Conservation (phyloP, 352 stramenopile species). For the Thalassiosira hispida region DNA sequence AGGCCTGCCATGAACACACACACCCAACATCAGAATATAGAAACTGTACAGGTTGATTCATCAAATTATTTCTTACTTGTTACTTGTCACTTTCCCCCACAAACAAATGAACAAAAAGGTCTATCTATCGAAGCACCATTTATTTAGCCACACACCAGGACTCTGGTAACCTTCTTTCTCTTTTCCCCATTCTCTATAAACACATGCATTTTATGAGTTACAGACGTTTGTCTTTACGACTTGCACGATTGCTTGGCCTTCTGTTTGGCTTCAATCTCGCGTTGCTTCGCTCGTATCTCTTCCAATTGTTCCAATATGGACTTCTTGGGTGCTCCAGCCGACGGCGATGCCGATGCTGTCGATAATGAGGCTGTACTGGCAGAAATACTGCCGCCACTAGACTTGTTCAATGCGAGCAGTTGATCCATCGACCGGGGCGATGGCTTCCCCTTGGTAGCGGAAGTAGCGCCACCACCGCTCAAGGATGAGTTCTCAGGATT, state of each 20-base stretch:
- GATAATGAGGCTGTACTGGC: not conserved
- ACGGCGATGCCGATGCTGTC: not conserved
- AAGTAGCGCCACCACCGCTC: not conserved
- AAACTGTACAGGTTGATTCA: too few relatives aligned
- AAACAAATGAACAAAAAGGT: too few relatives aligned
- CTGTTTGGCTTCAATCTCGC: constrained; percentile 5
- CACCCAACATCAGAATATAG: too few relatives aligned
- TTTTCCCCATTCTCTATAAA: not conserved
- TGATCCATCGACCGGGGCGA: not conserved
- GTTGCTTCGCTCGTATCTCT: constrained; percentile 42
- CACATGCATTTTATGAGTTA: too few relatives aligned
- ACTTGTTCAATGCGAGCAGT: not conserved
- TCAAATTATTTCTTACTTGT: too few relatives aligned
- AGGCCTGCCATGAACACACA: too few relatives aligned
- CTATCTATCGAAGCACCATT: too few relatives aligned
- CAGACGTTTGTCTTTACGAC: not conserved
- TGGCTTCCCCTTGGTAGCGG: not conserved
- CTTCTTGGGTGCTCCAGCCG: constrained; percentile 4
- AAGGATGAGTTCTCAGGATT: not conserved
- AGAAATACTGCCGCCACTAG: not conserved
- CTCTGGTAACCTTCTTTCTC: not conserved
- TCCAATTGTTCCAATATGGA: constrained; percentile 43
- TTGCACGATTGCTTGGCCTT: constrained; percentile 4
- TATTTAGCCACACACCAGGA: too few relatives aligned
- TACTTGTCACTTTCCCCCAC: too few relatives aligned